Evolutionary conservation across 225 moss, liverwort and hornwort species (phyloP).

Genomic region (Climacium dendroides): DNA sequence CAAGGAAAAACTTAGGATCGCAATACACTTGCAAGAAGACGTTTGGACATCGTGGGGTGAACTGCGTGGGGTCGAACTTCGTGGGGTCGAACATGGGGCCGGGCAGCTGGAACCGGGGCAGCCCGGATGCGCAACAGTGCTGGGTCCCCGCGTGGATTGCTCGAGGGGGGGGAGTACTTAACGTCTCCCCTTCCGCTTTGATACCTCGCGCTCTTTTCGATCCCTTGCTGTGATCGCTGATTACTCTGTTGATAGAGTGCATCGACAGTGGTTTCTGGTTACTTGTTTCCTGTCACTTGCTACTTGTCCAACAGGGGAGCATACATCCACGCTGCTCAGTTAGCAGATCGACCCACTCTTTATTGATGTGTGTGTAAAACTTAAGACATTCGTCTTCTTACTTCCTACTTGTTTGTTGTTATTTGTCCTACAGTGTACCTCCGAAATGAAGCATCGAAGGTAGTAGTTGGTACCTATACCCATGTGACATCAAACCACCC

Average conservation of each 20-base stretch:
- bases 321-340: not conserved
- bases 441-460: not conserved
- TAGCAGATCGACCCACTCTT: not conserved
- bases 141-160: no score
- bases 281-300: not conserved
- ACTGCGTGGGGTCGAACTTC: no score
- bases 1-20: no score
- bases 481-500: not conserved
- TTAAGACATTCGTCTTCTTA: not conserved
- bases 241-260: not conserved
- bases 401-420: not conserved
- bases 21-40: no score
- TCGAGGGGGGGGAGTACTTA: no score
- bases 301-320: not conserved
- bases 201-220: not conserved
- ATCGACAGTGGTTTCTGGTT: not conserved
- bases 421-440: not conserved
- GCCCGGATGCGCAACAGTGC: no score
- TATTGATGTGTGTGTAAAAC: no score
- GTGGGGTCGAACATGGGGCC: no score
- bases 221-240: not conserved
- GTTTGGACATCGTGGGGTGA: no score
- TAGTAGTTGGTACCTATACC: not conserved
- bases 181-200: no score
- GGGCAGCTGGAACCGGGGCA: not conserved